Percentiles rank a stretch among this genome's conserved stretches.
Conservation (phyloP, 2,329 filamentous ascomycete species). For the Fonsecaea multimorphosa region DNA sequence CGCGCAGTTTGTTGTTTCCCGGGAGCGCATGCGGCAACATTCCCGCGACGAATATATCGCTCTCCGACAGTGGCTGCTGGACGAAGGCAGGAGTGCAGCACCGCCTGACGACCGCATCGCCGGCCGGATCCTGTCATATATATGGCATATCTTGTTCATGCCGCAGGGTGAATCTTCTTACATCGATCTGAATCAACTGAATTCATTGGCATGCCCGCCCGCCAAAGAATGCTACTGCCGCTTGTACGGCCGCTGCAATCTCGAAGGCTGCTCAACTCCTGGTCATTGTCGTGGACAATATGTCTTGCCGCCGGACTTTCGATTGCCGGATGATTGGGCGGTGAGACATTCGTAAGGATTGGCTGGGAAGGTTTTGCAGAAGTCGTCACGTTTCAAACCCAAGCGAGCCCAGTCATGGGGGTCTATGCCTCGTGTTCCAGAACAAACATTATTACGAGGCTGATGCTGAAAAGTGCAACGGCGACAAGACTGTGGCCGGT, state of each 20-base stretch:
- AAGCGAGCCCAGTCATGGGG: neutral
- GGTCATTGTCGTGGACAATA: conserved; percentile 51
- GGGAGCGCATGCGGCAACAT: conserved; percentile 57
- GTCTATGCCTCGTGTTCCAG: neutral
- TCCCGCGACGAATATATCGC: conserved; percentile 59
- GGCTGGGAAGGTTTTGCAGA: neutral
- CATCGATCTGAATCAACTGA: conserved; percentile 48
- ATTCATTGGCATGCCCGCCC: conserved; percentile 46
- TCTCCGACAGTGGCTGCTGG: conserved; percentile 61
- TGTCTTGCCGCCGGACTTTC: conserved; percentile 46
- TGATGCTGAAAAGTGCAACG: neutral
- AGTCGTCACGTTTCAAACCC: neutral
- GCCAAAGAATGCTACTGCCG: conserved; percentile 54
- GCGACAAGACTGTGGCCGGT: neutral
- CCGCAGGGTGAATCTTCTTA: conserved; percentile 31
- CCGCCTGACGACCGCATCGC: conserved; percentile 52
- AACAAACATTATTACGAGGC: neutral
- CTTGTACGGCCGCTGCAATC: conserved; percentile 51
- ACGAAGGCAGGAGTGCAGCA: conserved; percentile 46
- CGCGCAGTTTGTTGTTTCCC: conserved; percentile 62
- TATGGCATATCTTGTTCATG: conserved; percentile 59
- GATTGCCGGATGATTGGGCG: conserved; percentile 47
- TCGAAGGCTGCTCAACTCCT: conserved; percentile 43
- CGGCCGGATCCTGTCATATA: conserved; percentile 56
- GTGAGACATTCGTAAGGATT: conserved; percentile 38